Evolutionary conservation across 2,329 filamentous ascomycete genomes (phyloP).

Genomic region (Biscogniauxia sp.): DNA sequence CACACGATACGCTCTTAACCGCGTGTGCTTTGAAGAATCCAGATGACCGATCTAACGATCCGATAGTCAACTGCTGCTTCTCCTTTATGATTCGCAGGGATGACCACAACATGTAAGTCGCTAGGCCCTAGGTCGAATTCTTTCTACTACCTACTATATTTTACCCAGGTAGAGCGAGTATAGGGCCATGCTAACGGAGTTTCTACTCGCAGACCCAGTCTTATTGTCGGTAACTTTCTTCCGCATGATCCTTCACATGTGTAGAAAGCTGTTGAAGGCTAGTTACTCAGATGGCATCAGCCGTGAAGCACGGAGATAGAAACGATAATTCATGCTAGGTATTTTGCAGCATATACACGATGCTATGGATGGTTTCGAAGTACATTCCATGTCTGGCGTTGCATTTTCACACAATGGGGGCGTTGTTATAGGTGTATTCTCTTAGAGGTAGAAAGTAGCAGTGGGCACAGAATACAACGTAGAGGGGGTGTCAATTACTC

Average conservation of each 20-base stretch:
- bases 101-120: constrained; percentile 87
- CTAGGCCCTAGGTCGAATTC: background rate
- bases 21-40: constrained; percentile 89
- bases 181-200: constrained; percentile 30
- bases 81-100: constrained; percentile 95
- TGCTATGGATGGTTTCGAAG: background rate
- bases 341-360: background rate
- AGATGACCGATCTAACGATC: constrained; percentile 63
- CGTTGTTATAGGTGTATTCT: background rate
- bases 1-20: constrained; percentile 92
- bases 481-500: background rate
- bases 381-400: background rate
- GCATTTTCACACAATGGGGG: background rate
- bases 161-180: background rate
- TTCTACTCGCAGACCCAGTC: constrained; percentile 63
- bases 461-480: no score
- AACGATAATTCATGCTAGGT: background rate
- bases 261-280: constrained; percentile 8
- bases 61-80: constrained; percentile 89
- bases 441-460: background rate
- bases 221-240: constrained; percentile 96
- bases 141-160: background rate
- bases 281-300: background rate
- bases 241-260: constrained; percentile 68
- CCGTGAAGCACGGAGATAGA: background rate